Base-by-base conservation (phyloP, 2,329 filamentous ascomycete species). In the Monosporascus sp. region DNA sequence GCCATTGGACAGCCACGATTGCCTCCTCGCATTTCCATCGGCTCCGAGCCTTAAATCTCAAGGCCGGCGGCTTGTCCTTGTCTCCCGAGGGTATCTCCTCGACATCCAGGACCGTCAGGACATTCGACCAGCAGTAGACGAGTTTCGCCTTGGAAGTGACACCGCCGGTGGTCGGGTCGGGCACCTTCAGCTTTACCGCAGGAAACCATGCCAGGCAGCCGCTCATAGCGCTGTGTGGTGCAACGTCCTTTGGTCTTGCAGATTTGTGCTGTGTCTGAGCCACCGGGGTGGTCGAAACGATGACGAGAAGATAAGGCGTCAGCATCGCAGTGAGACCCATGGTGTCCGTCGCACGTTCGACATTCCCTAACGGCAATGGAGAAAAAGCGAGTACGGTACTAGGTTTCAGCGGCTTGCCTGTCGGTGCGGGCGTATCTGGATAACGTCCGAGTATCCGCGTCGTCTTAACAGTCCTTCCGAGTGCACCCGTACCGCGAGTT, bases 161-260 rank as follows among this genome's bases (percentile, higher is more conserved):
- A 62, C 84, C 87, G 5, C 83, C 84, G 0, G 82, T 83, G 47
- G 81, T 78, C 2, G 82, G 75, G 56, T 90, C 85, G 9, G 84
- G 81, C 17, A 83, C 82, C 69, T 97, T 97, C 44, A 99, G 76
- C 65, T 89, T 94, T 46, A 99, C 94, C 2, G 92, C 91, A 2
- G 94, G 94, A 66, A 99, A 99, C 94, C 94, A 99, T 37, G 94
- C 91, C 48, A 99, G 72, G 62, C 93, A 96, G 2, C 93, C 95
- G 48, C 89, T 97, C 80, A 99, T 85, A 18, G 93, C 86, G 65
- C 91, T 90, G 67, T 99, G 93, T 1, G 90, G 89, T 27, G 85
- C 85, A 9, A 97, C 84, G 59, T 97, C 93, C 66, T 95, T 97
- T 4, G 94, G 93, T 25, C 94, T 81, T 2, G 90, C 84, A 20